phyloP scores from a whole-genome alignment of 1,284 basidiomycete genomes.

The Mycena sp. region DNA sequence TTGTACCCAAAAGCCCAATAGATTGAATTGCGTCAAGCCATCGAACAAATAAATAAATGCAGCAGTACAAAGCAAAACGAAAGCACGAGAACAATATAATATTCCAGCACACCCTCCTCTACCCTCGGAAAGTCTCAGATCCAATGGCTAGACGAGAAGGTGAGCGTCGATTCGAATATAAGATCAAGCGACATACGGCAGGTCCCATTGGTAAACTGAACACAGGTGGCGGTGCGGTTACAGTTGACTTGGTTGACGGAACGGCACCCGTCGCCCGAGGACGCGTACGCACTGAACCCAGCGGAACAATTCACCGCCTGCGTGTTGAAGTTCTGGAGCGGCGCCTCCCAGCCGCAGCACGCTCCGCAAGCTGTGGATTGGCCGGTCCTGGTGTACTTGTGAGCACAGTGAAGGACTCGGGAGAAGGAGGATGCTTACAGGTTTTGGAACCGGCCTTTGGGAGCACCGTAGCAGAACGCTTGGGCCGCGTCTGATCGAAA shows the following conservation, averaged over 20 bases:
- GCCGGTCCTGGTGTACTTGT: conserved; percentile 1
- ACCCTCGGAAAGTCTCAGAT: too few species aligned
- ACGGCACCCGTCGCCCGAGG: conserved; percentile 18
- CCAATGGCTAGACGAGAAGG: neutral
- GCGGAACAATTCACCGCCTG: conserved; percentile 2
- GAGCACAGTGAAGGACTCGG: neutral
- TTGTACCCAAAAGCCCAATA: too few species aligned
- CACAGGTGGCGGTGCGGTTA: neutral
- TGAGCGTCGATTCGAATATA: neutral
- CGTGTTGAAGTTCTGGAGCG: conserved; percentile 2
- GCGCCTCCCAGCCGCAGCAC: conserved; percentile 17
- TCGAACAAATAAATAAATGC: too few species aligned
- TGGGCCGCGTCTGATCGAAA: neutral
- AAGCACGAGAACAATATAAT: too few species aligned
- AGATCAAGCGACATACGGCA: conserved; percentile 6
- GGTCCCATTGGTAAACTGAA: neutral
- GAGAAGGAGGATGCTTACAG: neutral
- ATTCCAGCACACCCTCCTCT: too few species aligned
- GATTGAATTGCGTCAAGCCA: too few species aligned
- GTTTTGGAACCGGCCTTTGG: conserved; percentile 15
- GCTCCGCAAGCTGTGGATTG: conserved; percentile 4
- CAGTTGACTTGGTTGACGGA: neutral
- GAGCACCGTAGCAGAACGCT: conserved; percentile 9
- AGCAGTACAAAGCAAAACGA: too few species aligned
- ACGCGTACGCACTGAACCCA: neutral